Evolutionary conservation across 2,329 filamentous ascomycete genomes (phyloP).

Genomic region (Stagonosporopsis tanaceti): DNA sequence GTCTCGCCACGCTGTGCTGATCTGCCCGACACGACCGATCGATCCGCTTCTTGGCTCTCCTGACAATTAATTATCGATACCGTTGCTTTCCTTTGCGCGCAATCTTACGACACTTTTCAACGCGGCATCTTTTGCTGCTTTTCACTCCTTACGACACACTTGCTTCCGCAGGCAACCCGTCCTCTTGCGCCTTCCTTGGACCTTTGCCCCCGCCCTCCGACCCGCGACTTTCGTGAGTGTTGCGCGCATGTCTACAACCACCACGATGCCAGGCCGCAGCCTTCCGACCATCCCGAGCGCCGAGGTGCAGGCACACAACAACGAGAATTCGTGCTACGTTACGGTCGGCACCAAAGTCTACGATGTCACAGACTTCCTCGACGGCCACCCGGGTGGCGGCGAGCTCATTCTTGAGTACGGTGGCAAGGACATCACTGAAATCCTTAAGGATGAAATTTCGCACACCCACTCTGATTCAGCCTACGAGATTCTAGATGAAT

Average conservation of each 20-base stretch:
- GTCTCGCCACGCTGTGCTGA: slow-evolving; percentile 23
- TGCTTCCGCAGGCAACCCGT: background rate
- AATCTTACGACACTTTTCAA: slow-evolving; percentile 16
- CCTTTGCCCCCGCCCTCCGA: background rate
- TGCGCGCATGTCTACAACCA: slow-evolving; percentile 51
- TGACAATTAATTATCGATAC: slow-evolving; percentile 21
- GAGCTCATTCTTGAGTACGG: slow-evolving; percentile 90
- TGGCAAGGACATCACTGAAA: slow-evolving; percentile 83
- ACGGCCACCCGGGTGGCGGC: slow-evolving; percentile 88
- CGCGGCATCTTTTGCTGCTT: slow-evolving; percentile 5
- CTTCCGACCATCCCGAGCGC: slow-evolving; percentile 83
- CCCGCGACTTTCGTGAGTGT: background rate
- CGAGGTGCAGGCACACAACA: slow-evolving; percentile 84
- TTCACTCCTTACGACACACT: background rate
- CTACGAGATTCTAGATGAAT: slow-evolving; percentile 94
- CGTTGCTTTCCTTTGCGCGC: slow-evolving; percentile 11
- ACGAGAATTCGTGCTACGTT: slow-evolving; percentile 86
- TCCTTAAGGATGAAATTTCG: slow-evolving; percentile 82
- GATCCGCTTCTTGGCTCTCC: slow-evolving; percentile 20
- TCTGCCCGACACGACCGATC: slow-evolving; percentile 20
- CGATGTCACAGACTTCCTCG: slow-evolving; percentile 90
- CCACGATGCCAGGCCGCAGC: slow-evolving; percentile 76
- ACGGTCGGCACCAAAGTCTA: slow-evolving; percentile 90
- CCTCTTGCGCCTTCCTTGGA: background rate
- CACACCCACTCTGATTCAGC: slow-evolving; percentile 89